Percentiles rank a stretch among this genome's conserved stretches.
These are phyloP conservation scores for Chaetomiaceae sp. DNA, from an alignment of 2,329 filamentous ascomycete genomes.

Conservation along the genomic window DNA sequence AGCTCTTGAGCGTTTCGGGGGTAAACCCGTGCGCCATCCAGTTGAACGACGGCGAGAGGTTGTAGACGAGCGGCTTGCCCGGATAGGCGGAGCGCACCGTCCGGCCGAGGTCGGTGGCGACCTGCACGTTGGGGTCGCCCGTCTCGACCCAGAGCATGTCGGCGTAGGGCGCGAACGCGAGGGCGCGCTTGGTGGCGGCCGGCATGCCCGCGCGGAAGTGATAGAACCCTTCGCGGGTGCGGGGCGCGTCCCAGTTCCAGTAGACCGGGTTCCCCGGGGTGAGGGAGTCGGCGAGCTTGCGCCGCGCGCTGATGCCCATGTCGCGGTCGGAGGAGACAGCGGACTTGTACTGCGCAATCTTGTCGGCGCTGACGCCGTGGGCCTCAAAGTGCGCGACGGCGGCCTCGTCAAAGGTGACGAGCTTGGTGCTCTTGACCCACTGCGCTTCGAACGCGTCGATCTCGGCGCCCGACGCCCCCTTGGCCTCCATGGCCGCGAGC, in stretches of 20 bases:
- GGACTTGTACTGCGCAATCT: constrained; percentile 63
- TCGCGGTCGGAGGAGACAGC: constrained; percentile 61
- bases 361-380: constrained; percentile 57
- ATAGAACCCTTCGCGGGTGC: constrained; percentile 91
- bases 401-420: constrained; percentile 90
- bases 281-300: constrained; percentile 64
- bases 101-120: constrained; percentile 66
- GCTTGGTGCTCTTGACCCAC: constrained; percentile 82
- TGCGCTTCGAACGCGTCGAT: constrained; percentile 81
- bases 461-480: constrained; percentile 71
- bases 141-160: constrained; percentile 98
- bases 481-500: constrained; percentile 81
- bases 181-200: constrained; percentile 87
- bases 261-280: constrained; percentile 59
- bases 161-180: constrained; percentile 86
- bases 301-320: constrained; percentile 73
- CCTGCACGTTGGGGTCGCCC: constrained; percentile 76
- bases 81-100: constrained; percentile 68
- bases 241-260: constrained; percentile 88
- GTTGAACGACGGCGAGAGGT: constrained; percentile 95
- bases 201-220: constrained; percentile 80
- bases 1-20: constrained; percentile 75
- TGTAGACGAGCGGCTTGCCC: constrained; percentile 90
- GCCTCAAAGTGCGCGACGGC: constrained; percentile 68
- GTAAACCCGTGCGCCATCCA: constrained; percentile 96